Base-by-base conservation (phyloP, 2,329 filamentous ascomycete genomes). In the Calycina herbarum region DNA sequence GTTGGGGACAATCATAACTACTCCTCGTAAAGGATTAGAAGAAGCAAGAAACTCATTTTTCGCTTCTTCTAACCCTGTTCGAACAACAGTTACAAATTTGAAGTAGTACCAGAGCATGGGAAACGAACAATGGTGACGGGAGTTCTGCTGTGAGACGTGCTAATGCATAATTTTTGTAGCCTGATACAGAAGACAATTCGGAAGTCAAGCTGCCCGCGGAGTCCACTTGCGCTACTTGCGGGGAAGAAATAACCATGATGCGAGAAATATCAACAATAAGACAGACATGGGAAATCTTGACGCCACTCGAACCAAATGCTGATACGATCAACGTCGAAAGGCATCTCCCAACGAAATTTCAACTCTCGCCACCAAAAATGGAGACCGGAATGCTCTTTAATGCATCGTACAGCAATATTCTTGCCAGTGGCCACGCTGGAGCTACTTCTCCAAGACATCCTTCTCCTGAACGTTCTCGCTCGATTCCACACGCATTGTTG, bases 241-340 rank as follows among this genome's bases (percentile, higher is more conserved):
- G 71, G 13, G 74, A 78, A 57, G 15, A 51, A 29, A 72, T 78
- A 29, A 78, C 75, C 8, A 70, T 77, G 27, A 75, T 77, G 54
- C 77, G 78, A 10, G 78, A 80, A 62, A 70, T 80, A n/a, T 68
- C 73, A 6, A 62, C 78, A 3, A 74, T 72, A 7, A 74, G 76
- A 64, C 73, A 76, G 33, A 73, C 74, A 5, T 80, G 77, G 77
- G 77, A 78, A 45, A 67, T 76, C 6, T 68, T 80, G 1, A 76
- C 75, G 42, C 74, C 76, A 0, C 71, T 80, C 20, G 75, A 78
- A 51, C 72, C 75, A 3, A 76, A 78, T 64, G 73, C 76, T 1
- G 77, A 79, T 62, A 76, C 78, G 0, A 75, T 79, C 57, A 77
- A 77, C 61, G 73, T 78, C 7, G 77, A 79, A 67, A 67, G 78